Conservation (phyloP, 768 basidiomycete species). For the Termitomyces sp. region DNA sequence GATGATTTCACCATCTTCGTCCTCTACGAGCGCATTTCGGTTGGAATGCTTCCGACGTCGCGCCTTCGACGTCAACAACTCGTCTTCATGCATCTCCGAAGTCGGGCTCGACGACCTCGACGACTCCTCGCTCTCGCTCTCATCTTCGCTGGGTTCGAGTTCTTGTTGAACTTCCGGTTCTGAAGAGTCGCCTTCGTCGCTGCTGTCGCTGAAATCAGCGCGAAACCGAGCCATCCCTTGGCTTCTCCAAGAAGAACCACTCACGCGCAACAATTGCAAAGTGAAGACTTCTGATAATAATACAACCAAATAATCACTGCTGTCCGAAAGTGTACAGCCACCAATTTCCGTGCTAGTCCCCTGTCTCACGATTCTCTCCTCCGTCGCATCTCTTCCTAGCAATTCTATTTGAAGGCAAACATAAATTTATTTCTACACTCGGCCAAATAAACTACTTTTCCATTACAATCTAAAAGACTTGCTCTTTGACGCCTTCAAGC, state of each 20-base stretch:
- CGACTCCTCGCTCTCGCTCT: slow-evolving; percentile 29
- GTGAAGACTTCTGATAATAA: background rate
- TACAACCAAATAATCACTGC: background rate
- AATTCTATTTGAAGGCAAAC: too few relatives aligned
- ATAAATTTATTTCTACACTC: too few relatives aligned
- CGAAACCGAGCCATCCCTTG: slow-evolving; percentile 60
- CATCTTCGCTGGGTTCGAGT: slow-evolving; percentile 23
- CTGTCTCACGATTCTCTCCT: too few relatives aligned
- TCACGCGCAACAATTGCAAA: background rate
- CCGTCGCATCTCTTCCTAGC: too few relatives aligned
- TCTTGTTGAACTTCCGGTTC: slow-evolving; percentile 16
- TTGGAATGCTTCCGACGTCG: slow-evolving; percentile 18
- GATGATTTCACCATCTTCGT: slow-evolving; percentile 45
- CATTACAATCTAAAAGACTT: too few relatives aligned
- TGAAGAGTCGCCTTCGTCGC: slow-evolving; percentile 34
- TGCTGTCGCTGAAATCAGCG: slow-evolving; percentile 56
- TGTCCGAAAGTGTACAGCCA: too few relatives aligned
- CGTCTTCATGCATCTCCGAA: slow-evolving; percentile 50
- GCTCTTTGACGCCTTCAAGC: too few relatives aligned
- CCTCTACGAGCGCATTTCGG: slow-evolving; percentile 46
- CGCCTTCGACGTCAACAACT: slow-evolving; percentile 24
- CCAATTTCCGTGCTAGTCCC: too few relatives aligned
- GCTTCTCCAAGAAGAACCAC: background rate
- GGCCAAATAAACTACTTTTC: too few relatives aligned
- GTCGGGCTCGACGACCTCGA: slow-evolving; percentile 24